Conservation (phyloP, 352 stramenopile genomes). For the Hyaloperonospora arabidopsidis region DNA sequence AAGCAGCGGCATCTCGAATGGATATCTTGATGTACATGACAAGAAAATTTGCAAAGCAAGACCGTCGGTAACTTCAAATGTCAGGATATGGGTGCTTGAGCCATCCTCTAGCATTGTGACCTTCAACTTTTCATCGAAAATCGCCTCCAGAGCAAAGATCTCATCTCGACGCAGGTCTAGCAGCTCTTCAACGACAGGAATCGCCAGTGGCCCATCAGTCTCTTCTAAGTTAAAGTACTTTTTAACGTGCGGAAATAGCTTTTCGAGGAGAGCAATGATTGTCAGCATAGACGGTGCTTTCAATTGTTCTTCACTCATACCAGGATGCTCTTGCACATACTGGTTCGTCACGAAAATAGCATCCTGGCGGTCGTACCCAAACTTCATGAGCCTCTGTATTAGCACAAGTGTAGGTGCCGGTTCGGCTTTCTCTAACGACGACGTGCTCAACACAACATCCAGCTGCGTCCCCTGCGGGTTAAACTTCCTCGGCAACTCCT, state of each 20-base stretch:
- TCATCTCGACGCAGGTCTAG: slow-evolving; percentile 57
- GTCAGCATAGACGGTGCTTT: slow-evolving; percentile 32
- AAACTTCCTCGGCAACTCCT: slow-evolving; percentile 75
- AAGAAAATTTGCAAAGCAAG: slow-evolving; percentile 56
- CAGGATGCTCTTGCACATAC: slow-evolving; percentile 23
- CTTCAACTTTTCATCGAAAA: slow-evolving; percentile 69
- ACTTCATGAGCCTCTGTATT: slow-evolving; percentile 68
- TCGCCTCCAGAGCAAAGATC: slow-evolving; percentile 70
- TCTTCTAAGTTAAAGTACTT: slow-evolving; percentile 30
- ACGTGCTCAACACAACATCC: slow-evolving; percentile 55
- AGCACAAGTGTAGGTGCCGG: slow-evolving; percentile 31
- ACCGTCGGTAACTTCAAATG: slow-evolving; percentile 41
- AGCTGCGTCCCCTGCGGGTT: slow-evolving; percentile 86
- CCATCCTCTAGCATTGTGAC: slow-evolving; percentile 21
- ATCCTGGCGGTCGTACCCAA: slow-evolving; percentile 61
- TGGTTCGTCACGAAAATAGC: slow-evolving; percentile 40
- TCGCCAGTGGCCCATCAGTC: slow-evolving; percentile 9
- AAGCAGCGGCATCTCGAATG: slow-evolving; percentile 65
- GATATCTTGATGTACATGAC: slow-evolving; percentile 44
- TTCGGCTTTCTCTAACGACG: slow-evolving; percentile 9
- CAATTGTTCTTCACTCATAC: slow-evolving; percentile 24
- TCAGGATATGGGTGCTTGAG: slow-evolving; percentile 26
- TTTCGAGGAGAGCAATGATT: slow-evolving; percentile 34
- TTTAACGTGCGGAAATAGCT: slow-evolving; percentile 41
- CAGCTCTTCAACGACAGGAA: slow-evolving; percentile 30